phyloP scores from a whole-genome alignment of 768 basidiomycete species.

The Dioszegia aurantiaca region DNA sequence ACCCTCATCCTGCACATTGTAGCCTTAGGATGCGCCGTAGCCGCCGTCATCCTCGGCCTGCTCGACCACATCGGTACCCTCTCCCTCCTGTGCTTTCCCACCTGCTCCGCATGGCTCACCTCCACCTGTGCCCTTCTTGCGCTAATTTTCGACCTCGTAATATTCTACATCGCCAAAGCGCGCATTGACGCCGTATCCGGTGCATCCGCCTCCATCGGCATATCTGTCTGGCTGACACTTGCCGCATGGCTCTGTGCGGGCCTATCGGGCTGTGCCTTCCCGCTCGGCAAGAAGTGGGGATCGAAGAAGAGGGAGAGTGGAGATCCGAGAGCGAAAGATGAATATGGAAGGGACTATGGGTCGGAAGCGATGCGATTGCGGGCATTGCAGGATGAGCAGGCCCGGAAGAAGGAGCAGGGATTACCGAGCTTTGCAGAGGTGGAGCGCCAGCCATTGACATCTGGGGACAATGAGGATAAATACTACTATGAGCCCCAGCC shows the following conservation, averaged over 20 bases:
- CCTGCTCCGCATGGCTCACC: constrained; percentile 60
- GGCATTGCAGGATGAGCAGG: constrained; percentile 34
- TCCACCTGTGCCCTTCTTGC: constrained; percentile 75
- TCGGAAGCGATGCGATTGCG: constrained; percentile 49
- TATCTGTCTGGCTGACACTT: constrained; percentile 47
- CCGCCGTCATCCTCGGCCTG: constrained; percentile 74
- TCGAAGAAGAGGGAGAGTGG: constrained; percentile 20
- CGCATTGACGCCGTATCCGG: constrained; percentile 72
- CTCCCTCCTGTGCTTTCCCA: constrained; percentile 56
- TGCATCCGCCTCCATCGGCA: constrained; percentile 77
- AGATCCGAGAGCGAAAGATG: constrained; percentile 23
- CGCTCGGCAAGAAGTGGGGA: constrained; percentile 14
- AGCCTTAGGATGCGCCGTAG: constrained; percentile 70
- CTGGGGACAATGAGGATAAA: constrained; percentile 31
- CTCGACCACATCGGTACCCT: constrained; percentile 80
- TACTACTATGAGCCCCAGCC: constrained; percentile 35
- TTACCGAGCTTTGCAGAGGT: constrained; percentile 38
- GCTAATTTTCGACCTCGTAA: constrained; percentile 85
- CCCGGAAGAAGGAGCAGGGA: constrained; percentile 42
- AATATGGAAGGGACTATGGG: constrained; percentile 13
- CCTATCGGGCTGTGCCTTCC: constrained; percentile 12
- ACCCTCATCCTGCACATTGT: constrained; percentile 87
- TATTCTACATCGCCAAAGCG: constrained; percentile 84
- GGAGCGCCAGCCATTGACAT: constrained; percentile 32
- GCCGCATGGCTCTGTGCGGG: constrained; percentile 42